Percentiles rank a stretch among this genome's conserved stretches.
phyloP scores from a whole-genome alignment of 257 asterid species.

The Craterostigma plantagineum region DNA sequence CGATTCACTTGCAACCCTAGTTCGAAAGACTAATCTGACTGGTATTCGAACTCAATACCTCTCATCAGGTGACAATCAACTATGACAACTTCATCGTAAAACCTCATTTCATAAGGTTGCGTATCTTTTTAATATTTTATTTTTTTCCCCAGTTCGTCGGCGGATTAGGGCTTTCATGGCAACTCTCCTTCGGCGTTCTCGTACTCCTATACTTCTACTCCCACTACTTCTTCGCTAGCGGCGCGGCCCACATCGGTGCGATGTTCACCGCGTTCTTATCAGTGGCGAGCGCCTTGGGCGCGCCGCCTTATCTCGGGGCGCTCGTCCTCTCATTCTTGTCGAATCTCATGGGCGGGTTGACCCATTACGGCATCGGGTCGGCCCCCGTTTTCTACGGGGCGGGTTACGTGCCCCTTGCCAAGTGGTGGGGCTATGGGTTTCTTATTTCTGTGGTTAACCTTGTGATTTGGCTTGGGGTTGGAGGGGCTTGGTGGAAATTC shows the following conservation, averaged over 20 bases:
- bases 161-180: constrained; percentile 47
- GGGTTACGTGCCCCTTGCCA: constrained; percentile 56
- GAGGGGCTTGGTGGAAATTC: constrained; percentile 87
- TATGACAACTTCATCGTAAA: no score
- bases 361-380: constrained; percentile 80
- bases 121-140: no score
- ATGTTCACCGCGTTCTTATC: constrained; percentile 94
- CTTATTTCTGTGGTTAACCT: constrained; percentile 5
- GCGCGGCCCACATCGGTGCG: constrained; percentile 96
- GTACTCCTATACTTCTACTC: constrained; percentile 44
- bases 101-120: no score
- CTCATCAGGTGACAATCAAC: no score
- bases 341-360: constrained; percentile 81
- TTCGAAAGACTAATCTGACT: no score
- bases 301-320: constrained; percentile 79
- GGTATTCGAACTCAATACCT: no score
- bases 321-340: constrained; percentile 39
- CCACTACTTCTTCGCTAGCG: constrained; percentile 87
- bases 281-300: constrained; percentile 73
- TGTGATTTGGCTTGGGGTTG: constrained; percentile 74
- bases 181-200: constrained; percentile 33
- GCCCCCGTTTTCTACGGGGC: constrained; percentile 84
- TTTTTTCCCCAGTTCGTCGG: constrained; percentile 27
- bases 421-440: constrained; percentile 53
- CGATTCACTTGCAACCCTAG: no score